Base-by-base conservation (phyloP, 768 basidiomycete species). In the Kwoniella heveanensis region DNA sequence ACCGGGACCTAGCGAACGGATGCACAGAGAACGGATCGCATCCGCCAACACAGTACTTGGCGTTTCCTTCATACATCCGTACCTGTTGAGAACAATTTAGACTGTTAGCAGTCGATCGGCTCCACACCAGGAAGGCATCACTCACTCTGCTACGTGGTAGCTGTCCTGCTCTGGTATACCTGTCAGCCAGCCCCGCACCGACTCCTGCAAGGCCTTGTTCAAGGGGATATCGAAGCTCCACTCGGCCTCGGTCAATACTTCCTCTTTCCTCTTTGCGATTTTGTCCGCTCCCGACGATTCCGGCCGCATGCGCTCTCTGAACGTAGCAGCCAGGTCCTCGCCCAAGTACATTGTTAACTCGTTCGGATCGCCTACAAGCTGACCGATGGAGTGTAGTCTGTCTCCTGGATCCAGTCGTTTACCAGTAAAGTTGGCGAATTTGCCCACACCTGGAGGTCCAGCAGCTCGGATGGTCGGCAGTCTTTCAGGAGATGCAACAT, bases 141-240 rank as follows among this genome's bases (percentile, higher is more conserved):
- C 68, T 69, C 25, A 69, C 64, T 71, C 66, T 27, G 51, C 66
- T 19, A 71, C 26, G 29, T 67, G 63, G 10, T 51, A 55, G 12
- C 54, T 51, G 22, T 52, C 60, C 29, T 63, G 51, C 3, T 68
- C 56, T 17, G 25, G 27, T 17, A 62, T 19, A 32, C 57, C 48
- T 19, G 26, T 37, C 17, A 57, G 19, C 37, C 44, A 47, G 17
- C 26, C 32, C 19, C 55, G 26, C 19, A 67, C 53, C 2, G 49
- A 54, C 26, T 59, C 47, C 7, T 37, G 32, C 19, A 71, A 55
- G 21, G 56, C 62, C 21, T 57, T 55, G 9, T 47, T 29, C 29
- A 65, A 24, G 4, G 69, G 66, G 8, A 37, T 53, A 25, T 65
- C 57, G 47, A 71, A 71, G n/a, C 66, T 67, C 69, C 69, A 71